A percentile compares a stretch with the other conserved stretches of the same genome.
Evolutionary conservation across 139 green algal genomes (phyloP).

Genomic region (Gonium pectorale): DNA sequence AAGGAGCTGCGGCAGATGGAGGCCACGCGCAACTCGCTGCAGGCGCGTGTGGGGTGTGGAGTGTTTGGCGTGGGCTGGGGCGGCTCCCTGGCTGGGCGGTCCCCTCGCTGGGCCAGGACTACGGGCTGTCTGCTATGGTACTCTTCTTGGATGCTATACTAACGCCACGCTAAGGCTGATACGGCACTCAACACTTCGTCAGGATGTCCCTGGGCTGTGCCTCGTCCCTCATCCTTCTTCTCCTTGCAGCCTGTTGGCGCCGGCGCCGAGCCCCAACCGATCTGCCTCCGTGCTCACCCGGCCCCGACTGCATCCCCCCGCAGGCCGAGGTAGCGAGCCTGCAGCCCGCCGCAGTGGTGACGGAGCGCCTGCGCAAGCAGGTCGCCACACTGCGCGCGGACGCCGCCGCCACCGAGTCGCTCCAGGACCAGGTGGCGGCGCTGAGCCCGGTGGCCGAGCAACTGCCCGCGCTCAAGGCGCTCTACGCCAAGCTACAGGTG

Average conservation of each 20-base stretch:
- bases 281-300: no score
- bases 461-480: slow-evolving; percentile 41
- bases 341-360: slow-evolving; percentile 39
- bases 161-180: no score
- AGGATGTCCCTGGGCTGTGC: no score
- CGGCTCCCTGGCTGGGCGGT: no score
- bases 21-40: slow-evolving; percentile 1
- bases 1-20: slow-evolving; percentile 45
- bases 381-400: slow-evolving; percentile 29
- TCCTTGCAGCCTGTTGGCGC: no score
- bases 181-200: no score
- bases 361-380: slow-evolving; percentile 41
- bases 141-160: no score
- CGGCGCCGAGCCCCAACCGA: no score
- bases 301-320: neutral
- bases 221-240: no score
- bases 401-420: slow-evolving; percentile 7
- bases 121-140: no score
- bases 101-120: no score
- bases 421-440: slow-evolving; percentile 45
- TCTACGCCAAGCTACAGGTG: slow-evolving; percentile 41
- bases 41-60: neutral
- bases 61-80: no score
- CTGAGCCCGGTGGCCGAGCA: slow-evolving; percentile 41
- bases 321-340: slow-evolving; percentile 24